A percentile compares a stretch with the other conserved stretches of the same genome.
Conservation (phyloP, 2,329 filamentous ascomycete genomes). For the Alternaria ethzedia region DNA sequence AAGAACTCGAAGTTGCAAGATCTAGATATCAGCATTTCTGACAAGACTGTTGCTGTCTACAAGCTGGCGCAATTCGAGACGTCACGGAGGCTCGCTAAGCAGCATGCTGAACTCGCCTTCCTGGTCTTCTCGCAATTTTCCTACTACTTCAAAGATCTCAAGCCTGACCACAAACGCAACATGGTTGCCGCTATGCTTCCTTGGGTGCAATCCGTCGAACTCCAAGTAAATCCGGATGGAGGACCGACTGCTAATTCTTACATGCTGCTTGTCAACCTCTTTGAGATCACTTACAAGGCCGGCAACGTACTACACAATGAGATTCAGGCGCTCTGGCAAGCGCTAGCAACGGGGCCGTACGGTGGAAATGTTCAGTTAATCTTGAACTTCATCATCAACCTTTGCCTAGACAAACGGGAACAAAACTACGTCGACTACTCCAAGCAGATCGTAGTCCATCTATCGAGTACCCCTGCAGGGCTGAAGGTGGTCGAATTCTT, state of each 20-base stretch:
- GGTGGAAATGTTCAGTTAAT: conserved; percentile 93
- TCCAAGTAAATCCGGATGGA: conserved; percentile 89
- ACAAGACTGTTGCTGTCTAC: conserved; percentile 98
- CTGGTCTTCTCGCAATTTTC: conserved; percentile 96
- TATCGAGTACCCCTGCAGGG: conserved; percentile 84
- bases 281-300: conserved; percentile 95
- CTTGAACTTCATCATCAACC: conserved; percentile 92
- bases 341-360: conserved; percentile 89
- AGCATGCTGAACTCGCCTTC: conserved; percentile 88
- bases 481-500: conserved; percentile 95
- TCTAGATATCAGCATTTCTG: conserved; percentile 97
- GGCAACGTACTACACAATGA: conserved; percentile 91
- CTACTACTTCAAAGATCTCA: conserved; percentile 86
- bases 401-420: conserved; percentile 91
- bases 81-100: conserved; percentile 85
- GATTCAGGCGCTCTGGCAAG: conserved; percentile 97
- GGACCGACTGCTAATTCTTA: conserved; percentile 91
- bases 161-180: conserved; percentile 84
- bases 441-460: conserved; percentile 96
- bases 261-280: conserved; percentile 90
- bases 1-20: conserved; percentile 93
- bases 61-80: conserved; percentile 98
- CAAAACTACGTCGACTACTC: conserved; percentile 98
- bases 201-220: conserved; percentile 93
- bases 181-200: conserved; percentile 93